A percentile compares a stretch with the other conserved stretches of the same genome.
phyloP scores from a whole-genome alignment of 2,329 filamentous ascomycete species.

The Neoascochyta sp. region DNA sequence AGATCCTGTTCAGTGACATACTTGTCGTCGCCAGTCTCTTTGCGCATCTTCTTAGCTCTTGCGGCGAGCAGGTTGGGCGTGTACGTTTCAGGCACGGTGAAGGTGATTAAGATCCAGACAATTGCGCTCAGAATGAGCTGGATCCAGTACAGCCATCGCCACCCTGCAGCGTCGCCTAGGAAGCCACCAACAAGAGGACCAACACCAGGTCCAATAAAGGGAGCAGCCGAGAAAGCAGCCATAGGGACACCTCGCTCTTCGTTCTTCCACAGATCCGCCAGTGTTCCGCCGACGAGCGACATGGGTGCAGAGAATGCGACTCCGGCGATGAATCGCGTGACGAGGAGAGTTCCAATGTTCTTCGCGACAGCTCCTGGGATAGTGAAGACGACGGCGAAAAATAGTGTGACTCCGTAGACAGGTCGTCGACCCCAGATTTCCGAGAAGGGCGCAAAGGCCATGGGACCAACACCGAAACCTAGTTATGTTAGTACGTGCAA shows the following conservation, averaged over 20 bases:
- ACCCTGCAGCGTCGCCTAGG: slow-evolving; percentile 64
- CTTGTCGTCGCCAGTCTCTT: slow-evolving; percentile 61
- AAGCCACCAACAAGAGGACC: slow-evolving; percentile 65
- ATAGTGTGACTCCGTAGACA: slow-evolving; percentile 66
- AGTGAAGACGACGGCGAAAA: slow-evolving; percentile 71
- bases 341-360: slow-evolving; percentile 72
- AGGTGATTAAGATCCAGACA: slow-evolving; percentile 72
- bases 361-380: slow-evolving; percentile 74
- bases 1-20: slow-evolving; percentile 80
- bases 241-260: slow-evolving; percentile 84
- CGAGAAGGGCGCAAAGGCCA: slow-evolving; percentile 74
- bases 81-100: slow-evolving; percentile 89
- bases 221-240: slow-evolving; percentile 79
- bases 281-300: slow-evolving; percentile 77
- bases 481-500: no score
- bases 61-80: slow-evolving; percentile 70
- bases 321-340: slow-evolving; percentile 73
- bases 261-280: slow-evolving; percentile 79
- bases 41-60: slow-evolving; percentile 68
- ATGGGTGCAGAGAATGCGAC: slow-evolving; percentile 83
- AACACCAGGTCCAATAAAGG: slow-evolving; percentile 76
- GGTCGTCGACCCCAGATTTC: slow-evolving; percentile 70
- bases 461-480: slow-evolving; percentile 77
- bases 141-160: slow-evolving; percentile 86
- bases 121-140: slow-evolving; percentile 71